These are phyloP conservation scores for Acacia crassicarpa DNA, from an alignment of 306 rosid species.

Conservation along the genomic window DNA sequence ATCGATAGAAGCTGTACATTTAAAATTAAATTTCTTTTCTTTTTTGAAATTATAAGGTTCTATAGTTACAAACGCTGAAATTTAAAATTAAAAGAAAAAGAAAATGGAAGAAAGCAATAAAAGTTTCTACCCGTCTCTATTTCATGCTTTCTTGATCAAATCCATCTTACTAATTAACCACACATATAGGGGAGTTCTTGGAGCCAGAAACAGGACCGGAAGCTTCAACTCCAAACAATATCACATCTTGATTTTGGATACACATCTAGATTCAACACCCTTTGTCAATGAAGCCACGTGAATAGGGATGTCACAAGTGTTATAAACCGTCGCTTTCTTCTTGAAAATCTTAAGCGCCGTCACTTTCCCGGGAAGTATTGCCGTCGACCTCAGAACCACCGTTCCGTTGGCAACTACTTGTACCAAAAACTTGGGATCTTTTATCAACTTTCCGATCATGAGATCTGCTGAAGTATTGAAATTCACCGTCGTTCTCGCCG, in stretches of 20 bases:
- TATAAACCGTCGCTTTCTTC: slow-evolving; percentile 36
- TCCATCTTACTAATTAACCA: neutral
- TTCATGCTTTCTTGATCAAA: neutral
- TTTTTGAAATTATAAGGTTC: too few relatives aligned
- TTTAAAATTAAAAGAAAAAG: neutral
- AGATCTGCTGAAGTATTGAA: slow-evolving; percentile 24
- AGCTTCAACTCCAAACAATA: neutral
- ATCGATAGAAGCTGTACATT: neutral
- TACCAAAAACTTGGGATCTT: neutral
- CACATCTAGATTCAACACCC: slow-evolving; percentile 36
- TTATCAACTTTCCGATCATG: neutral
- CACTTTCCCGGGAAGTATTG: slow-evolving; percentile 44
- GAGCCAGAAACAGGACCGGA: neutral
- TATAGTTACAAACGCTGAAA: neutral
- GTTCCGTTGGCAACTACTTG: slow-evolving; percentile 21
- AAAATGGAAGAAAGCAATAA: neutral
- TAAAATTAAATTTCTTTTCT: too few relatives aligned
- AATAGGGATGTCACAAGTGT: slow-evolving; percentile 39
- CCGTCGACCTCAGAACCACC: slow-evolving; percentile 39
- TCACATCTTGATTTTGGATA: slow-evolving; percentile 41
- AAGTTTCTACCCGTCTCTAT: neutral
- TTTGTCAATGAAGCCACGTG: neutral
- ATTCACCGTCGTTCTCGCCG: slow-evolving; percentile 27
- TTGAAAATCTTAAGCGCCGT: slow-evolving; percentile 41
- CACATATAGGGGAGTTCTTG: neutral